These are phyloP conservation scores for Priceomyces carsonii DNA, from an alignment of 805 yeast species.

Conservation along the genomic window DNA sequence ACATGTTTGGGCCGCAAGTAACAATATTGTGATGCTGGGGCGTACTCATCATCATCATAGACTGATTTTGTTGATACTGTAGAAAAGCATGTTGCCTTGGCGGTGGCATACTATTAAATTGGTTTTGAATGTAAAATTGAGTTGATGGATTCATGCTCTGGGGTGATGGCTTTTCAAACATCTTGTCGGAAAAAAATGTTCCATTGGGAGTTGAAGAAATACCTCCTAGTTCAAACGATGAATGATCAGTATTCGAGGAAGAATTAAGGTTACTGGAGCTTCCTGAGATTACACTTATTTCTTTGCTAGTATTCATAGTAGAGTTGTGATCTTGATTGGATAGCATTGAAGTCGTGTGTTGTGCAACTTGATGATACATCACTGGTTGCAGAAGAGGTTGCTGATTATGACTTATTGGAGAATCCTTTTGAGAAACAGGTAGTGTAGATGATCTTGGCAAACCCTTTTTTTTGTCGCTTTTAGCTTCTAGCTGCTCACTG, in stretches of 20 bases:
- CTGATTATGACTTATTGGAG: neutral
- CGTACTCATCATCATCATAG: constrained; percentile 44
- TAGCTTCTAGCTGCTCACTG: neutral
- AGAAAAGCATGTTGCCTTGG: constrained; percentile 20
- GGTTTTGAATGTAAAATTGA: constrained; percentile 12
- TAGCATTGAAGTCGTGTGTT: constrained; percentile 4
- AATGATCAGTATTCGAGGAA: constrained; percentile 35
- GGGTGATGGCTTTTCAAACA: constrained; percentile 43
- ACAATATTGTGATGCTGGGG: constrained; percentile 38
- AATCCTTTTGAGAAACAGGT: constrained; percentile 3
- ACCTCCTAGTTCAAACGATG: constrained; percentile 41
- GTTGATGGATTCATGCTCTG: constrained; percentile 18
- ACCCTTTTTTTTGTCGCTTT: neutral
- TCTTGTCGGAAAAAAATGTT: constrained; percentile 38
- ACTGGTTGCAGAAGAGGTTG: constrained; percentile 1
- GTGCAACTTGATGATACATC: constrained; percentile 3
- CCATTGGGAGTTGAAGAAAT: constrained; percentile 41
- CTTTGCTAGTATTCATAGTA: constrained; percentile 21
- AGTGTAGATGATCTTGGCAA: constrained; percentile 1
- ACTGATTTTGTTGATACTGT: constrained; percentile 15
- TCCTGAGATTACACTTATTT: constrained; percentile 28
- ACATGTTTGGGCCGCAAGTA: constrained; percentile 21
- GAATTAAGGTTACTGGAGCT: constrained; percentile 30
- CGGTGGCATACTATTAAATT: constrained; percentile 31
- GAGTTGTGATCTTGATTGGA: constrained; percentile 14